Evolutionary conservation across 2,329 filamentous ascomycete species (phyloP).

Genomic region (Epichloe sibirici): DNA sequence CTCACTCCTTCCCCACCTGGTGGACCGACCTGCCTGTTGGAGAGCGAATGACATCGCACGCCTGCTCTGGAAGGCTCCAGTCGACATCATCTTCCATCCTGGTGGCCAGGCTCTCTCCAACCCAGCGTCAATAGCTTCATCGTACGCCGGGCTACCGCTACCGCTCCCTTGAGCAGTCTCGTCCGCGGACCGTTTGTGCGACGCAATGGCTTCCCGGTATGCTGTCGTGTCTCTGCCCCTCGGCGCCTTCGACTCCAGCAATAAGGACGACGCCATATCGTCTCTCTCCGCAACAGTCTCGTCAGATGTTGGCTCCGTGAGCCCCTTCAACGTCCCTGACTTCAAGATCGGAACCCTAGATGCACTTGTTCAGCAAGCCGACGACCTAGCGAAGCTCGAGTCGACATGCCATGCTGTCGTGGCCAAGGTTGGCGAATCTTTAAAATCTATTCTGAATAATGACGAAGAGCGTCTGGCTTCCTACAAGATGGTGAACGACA

Average conservation of each 20-base stretch:
- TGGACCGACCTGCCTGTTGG: neutral
- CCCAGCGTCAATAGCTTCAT: neutral
- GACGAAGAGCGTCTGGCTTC: constrained; percentile 71
- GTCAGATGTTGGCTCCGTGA: constrained; percentile 61
- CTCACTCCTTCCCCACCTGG: neutral
- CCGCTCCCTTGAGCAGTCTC: neutral
- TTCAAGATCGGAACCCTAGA: constrained; percentile 98
- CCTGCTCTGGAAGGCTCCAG: neutral
- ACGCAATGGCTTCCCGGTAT: constrained; percentile 51
- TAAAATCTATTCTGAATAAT: constrained; percentile 71
- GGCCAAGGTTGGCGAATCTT: constrained; percentile 74
- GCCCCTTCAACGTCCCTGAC: constrained; percentile 72
- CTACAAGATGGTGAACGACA: constrained; percentile 91
- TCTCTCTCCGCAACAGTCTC: constrained; percentile 61
- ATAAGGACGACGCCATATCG: constrained; percentile 69
- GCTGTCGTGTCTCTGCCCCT: constrained; percentile 82
- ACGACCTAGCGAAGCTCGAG: constrained; percentile 86
- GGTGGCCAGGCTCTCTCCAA: neutral
- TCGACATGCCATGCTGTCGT: constrained; percentile 69
- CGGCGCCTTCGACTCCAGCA: constrained; percentile 69
- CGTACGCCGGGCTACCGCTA: neutral
- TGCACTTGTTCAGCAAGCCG: constrained; percentile 87
- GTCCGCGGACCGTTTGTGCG: neutral
- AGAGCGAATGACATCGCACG: constrained; percentile 1
- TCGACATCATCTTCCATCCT: neutral